Base-by-base conservation (phyloP, 768 basidiomycete species). In the Russula lepida region DNA sequence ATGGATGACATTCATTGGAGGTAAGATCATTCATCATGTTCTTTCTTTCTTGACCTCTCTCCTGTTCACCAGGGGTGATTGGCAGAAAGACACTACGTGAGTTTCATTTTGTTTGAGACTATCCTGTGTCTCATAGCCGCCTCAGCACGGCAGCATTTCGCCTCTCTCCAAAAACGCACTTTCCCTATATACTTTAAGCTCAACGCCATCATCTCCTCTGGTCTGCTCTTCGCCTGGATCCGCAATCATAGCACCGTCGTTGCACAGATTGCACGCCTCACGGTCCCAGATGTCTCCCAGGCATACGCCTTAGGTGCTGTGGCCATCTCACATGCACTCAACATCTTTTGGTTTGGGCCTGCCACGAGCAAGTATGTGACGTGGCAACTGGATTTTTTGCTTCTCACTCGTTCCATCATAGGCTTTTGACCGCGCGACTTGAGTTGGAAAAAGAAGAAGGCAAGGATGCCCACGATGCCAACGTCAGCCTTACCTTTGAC, bases 401-500 rank as follows among this genome's bases (percentile, higher is more conserved):
- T 27, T 1, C 44, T 41, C 13, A 54, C 47, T 25, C 25, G 12
- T 9, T 47, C 43, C 32, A 6, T 51, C 32, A 6, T 51, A 89
- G 88, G 71, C 83, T 83, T n/a, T 88, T 88, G 86, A 84, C 86
- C 70, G 72, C 84, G 70, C 78, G 89, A 58, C 84, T 88, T 52
- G 83, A 77, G 63, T 74, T 85, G 60, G 88, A 92, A 75, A 87
- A 89, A 68, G 78, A 82, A 48, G 87, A 90, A 71, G 84, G 84
- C 12, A 87, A 85, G 71, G 68, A 72, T 19, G 82, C 85, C 70
- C 84, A 80, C 67, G 86, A 88, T 56, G 72, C 80, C 32, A 81
- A 78, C 46, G 90, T 91, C 74, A 67, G 78, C 76, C 51, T 54
- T n/a, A 21, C 21, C 37, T n/a, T 57, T 58, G 37, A 35, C 41